Base-by-base conservation (phyloP, 1,139 yeast genomes). In the Taiozyma onychis region DNA sequence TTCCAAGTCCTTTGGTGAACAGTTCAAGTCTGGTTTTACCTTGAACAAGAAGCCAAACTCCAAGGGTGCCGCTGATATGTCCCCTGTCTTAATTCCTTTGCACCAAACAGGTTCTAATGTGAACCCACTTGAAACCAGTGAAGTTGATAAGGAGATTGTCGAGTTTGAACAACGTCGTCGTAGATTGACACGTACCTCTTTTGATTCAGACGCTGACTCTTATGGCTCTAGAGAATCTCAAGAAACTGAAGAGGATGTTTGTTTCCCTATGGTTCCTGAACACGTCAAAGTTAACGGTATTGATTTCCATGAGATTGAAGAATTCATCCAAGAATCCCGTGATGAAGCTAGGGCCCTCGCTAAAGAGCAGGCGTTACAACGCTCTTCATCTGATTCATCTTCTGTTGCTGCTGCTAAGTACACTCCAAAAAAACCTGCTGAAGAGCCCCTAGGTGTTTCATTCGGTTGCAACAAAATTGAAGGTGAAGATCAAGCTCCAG, bases 191-290 rank as follows among this genome's bases (percentile, higher is more conserved):
- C 62, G 70, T 47, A 66, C 68, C 3, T 69, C 74, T 5, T 28
- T 50, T 27, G 63, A 64, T 60, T 77, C 82, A 55, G 91, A 85
- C 56, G 78, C 77, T 13, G 86, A 80, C 59, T 85, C 91, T 2
- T 87, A 81, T 59, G 88, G 83, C 2, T 82, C 88, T 11, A 74
- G 89, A 56, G 78, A 83, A 24, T 82, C 89, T 2, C 89, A 85
- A 61, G 95, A 87, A 64, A 89, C 97, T 0, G 98, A 91, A 64
- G 97, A 91, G 65, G 98, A 93, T 76, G 99, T 93, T 44, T 93
- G 98, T 74, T 90, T 91, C 71, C 98, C 99, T 1, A 86, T 89
- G 88, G 74, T 83, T 48, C 82, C 88, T 24, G 88, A 84, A 59
- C 85, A 82, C 58, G 75, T 80, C 13, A 75, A 87, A 55, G 74